Base-by-base conservation (phyloP, 306 rosid genomes). In the Abrus precatorius region DNA sequence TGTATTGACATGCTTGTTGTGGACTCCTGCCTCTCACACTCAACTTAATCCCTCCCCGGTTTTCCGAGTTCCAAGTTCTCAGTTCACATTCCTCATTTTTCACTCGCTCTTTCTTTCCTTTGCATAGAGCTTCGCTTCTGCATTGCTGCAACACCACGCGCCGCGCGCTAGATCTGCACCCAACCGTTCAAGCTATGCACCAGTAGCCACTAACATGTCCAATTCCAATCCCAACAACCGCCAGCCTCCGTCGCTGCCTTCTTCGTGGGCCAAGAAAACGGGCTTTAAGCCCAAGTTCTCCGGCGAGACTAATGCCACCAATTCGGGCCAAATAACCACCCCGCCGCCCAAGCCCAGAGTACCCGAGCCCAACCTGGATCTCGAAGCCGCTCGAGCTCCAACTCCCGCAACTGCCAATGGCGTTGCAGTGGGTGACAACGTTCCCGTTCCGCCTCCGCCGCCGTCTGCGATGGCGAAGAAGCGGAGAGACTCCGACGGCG, bases 211-310 rank as follows among this genome's bases (percentile, higher is more conserved):
- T 9, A 6, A 5, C 48, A 82, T 82, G 86, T 69, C 86, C 10
- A 50, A 70, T 50, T 50, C 85, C 43, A 74, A 69, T 69, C 59
- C 66, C 3, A 75, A 30, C 20, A 49, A 82, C 78, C 82, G 78
- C 13, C 27, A 7, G 0, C n/a, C 4, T 69, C 54, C 68, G 1
- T 77, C 82, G 86, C 94, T 98, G 33, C 97, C 98, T 28, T 79
- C 99, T 64, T 89, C 99, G 0, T 96, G 99, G 99, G 99, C 99
- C 14, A 93, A 92, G 80, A 85, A 86, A 77, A 96, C 99, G 3
- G 98, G 98, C 7, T 96, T 96, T 75, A 84, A 83, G 80, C 98
- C 99, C 54, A 93, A 93, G 77, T 91, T 96, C 83, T 96, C 99
- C 30, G 98, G 98, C 67, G 98, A 96, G 90, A 86, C 98, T 54